Evolutionary conservation across 2,329 filamentous ascomycete species (phyloP), one percentile per base, ranked within the genome.

Genomic region (Colletotrichum lupini): DNA sequence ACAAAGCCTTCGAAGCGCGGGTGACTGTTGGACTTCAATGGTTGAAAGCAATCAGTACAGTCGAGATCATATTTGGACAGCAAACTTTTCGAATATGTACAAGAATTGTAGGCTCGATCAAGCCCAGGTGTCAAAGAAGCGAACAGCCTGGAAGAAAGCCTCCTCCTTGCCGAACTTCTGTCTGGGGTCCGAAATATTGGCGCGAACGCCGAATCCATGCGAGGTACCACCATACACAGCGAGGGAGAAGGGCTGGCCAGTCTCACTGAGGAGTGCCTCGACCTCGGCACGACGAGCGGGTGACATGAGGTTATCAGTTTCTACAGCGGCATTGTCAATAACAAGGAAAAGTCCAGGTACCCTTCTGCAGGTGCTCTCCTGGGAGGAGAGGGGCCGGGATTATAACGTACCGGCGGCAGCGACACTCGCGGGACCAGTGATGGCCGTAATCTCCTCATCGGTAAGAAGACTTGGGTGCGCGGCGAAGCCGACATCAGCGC

Each of bases 131-230:
- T 93, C 88, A 78, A 96, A 95, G 93, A 93, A 97, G 71, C 86
- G 82, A 65, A 95, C 87, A 30, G 93, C 93, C 86, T 96, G 94
- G 76, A 88, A 83, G 81, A 95, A 95, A 0, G 94, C 93, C 80
- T 91, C 88, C 83, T 96, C 93, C 87, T 95, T 95, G 37, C 91
- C 93, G 80, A 91, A 95, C 82, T 88, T 90, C 78, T 89, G 83
- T 68, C 78, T 76, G 24, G 83, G 83, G 70, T 87, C 83, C 3
- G 83, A 83, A 32, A 87, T 68, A 77, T 96, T 91, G 4, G 86
- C 89, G 46, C 93, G 88, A 8, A 94, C 92, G 19, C 91, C 92
- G 77, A 96, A 97, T 0, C 94, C 94, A 79, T 97, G 94, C 73
- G 84, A 80, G 7, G 93, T 92, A 49, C 89, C 90, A 19, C 90